Evolutionary conservation across 495 filamentous ascomycete species (phyloP).

Genomic region (Pyrenula massariospora): DNA sequence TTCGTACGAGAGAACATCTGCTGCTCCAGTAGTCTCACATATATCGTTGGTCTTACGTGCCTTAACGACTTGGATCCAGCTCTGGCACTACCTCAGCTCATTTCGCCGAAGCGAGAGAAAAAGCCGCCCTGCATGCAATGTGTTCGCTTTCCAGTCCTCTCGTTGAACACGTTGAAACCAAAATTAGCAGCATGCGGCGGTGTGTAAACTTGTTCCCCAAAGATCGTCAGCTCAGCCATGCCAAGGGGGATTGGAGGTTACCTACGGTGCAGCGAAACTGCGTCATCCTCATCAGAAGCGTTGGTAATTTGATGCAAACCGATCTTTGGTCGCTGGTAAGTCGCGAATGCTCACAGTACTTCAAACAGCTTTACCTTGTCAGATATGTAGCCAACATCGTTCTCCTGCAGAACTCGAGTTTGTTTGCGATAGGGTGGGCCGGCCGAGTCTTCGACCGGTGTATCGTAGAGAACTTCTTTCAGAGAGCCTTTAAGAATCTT

Average conservation of each 20-base stretch:
- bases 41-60: no score
- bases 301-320: conserved; percentile 79
- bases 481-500: conserved; percentile 66
- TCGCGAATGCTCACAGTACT: no score
- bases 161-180: conserved; percentile 64
- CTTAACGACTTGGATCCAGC: no score
- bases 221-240: background rate
- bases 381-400: conserved; percentile 74
- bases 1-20: no score
- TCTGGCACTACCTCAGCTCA: no score
- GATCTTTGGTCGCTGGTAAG: no score
- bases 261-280: conserved; percentile 77
- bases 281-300: conserved; percentile 52
- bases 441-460: conserved; percentile 44
- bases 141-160: conserved; percentile 56
- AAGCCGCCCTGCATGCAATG: conserved; percentile 57
- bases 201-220: conserved; percentile 59
- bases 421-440: conserved; percentile 26
- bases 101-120: conserved; percentile 32
- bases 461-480: conserved; percentile 71
- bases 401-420: conserved; percentile 37
- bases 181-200: conserved; percentile 73
- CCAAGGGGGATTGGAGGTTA: conserved; percentile 7
- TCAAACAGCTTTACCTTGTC: conserved; percentile 39
- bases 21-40: no score